Conservation (phyloP, 345 rosid species). For the Boechera stricta region DNA sequence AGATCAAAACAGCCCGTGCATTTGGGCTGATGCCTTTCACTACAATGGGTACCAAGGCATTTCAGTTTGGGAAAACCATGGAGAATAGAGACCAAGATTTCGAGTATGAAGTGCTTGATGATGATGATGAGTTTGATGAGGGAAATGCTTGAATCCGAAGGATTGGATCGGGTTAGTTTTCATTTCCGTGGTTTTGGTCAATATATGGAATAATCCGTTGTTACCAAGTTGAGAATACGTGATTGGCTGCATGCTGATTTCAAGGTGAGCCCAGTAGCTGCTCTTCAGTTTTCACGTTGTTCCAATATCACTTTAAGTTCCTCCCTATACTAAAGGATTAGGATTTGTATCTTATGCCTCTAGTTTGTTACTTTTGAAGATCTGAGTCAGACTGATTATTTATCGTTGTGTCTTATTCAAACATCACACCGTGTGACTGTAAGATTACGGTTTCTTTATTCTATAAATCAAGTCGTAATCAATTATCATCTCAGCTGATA, state of each 20-base stretch:
- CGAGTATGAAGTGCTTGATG: constrained; percentile 49
- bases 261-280: background rate
- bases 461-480: constrained; percentile 32
- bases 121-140: constrained; percentile 35
- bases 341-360: constrained; percentile 18
- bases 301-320: background rate
- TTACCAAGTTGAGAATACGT: constrained; percentile 16
- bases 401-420: background rate
- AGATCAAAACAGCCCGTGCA: constrained; percentile 94
- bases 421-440: background rate
- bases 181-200: constrained; percentile 22
- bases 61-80: constrained; percentile 68
- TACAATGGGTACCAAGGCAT: constrained; percentile 90
- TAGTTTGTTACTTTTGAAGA: constrained; percentile 25
- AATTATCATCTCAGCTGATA: constrained; percentile 23
- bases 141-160: constrained; percentile 4
- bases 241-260: background rate
- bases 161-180: constrained; percentile 28
- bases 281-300: constrained; percentile 2
- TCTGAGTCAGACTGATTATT: constrained; percentile 13
- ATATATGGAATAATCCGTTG: constrained; percentile 25
- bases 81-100: constrained; percentile 63
- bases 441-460: constrained; percentile 19
- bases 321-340: constrained; percentile 21
- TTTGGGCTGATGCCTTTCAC: constrained; percentile 94